Base-by-base conservation (phyloP, 768 basidiomycete species). In the Tylopilus cervinicoccineus region DNA sequence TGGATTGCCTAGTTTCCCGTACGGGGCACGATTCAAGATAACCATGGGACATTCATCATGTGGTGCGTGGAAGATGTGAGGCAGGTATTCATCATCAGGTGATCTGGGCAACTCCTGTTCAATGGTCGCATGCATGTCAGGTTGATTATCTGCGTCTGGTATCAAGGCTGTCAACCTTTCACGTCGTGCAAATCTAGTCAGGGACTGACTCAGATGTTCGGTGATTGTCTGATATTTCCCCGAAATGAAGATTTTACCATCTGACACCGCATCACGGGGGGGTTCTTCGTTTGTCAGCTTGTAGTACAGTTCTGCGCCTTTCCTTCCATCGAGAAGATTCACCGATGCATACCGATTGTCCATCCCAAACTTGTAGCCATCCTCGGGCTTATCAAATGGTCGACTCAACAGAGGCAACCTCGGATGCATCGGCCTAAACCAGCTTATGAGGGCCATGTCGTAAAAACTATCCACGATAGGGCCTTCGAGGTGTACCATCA, bases 401-500 rank as follows among this genome's bases (percentile, higher is more conserved):
- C 55, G 54, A n/a, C 53, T 34, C 36, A 73, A 59, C 23, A 74
- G 63, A 14, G 79, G 77, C 20, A 77, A 57, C 9, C 70, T 69
- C 11, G 80, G 77, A 29, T 69, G 52, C 56, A 81, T 67, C 23
- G 68, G 60, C 37, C 76, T 74, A 53, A 68, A 72, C 81, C 81
- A 86, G 38, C 77, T 77, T 45, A 84, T 70, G 41, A 87, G 74
- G 13, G 80, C 79, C 65, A 77, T 78, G 63, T 87, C 86, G 65
- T 85, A 86, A 53, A 87, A 71, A 5, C 79, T 72, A 47, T 86
- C 76, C 48, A 87, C 85, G 44, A 88, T 75, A 0, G 81, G 79
- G 0, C 85, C 85, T 58, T 87, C 85, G 36, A 86, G 72, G 54
- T 85, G 83, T 5, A 76, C 63, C 82, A 84, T 84, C 76, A 85